A percentile compares a stretch with the other conserved stretches of the same genome.
Conservation (phyloP, 2,329 filamentous ascomycete species). For the Apiospora arundinis region DNA sequence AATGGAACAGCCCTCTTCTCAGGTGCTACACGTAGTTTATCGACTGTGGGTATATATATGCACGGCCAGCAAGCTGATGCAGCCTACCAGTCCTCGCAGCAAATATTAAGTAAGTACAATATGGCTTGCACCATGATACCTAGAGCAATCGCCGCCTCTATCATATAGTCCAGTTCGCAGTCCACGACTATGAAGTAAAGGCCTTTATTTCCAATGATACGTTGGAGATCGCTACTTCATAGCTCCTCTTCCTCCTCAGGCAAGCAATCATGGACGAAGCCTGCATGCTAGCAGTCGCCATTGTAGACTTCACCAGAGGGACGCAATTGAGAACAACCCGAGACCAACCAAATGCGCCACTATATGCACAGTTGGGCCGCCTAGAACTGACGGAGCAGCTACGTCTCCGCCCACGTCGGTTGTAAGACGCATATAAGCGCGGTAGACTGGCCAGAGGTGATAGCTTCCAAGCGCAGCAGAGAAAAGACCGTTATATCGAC, state of each 20-base stretch:
- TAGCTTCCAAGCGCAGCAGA: conserved; percentile 53
- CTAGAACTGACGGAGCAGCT: conserved; percentile 41
- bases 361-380: conserved; percentile 55
- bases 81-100: no score
- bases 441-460: conserved; percentile 54
- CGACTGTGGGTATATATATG: no score
- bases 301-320: neutral
- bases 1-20: neutral
- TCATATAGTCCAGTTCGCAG: neutral
- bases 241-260: no score
- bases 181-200: no score
- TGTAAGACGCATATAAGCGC: conserved; percentile 47
- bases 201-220: no score
- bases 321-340: conserved; percentile 39
- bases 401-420: conserved; percentile 27
- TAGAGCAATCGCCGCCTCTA: neutral
- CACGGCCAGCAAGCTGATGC: no score
- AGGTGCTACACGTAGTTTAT: no score
- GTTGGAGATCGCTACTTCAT: neutral
- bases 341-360: conserved; percentile 48
- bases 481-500: conserved; percentile 42
- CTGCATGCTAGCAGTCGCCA: neutral
- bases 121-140: no score
- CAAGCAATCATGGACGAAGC: neutral
- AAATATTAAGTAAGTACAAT: no score